phyloP scores from a whole-genome alignment of 2,329 filamentous ascomycete species.

The Annulohypoxylon truncatum region DNA sequence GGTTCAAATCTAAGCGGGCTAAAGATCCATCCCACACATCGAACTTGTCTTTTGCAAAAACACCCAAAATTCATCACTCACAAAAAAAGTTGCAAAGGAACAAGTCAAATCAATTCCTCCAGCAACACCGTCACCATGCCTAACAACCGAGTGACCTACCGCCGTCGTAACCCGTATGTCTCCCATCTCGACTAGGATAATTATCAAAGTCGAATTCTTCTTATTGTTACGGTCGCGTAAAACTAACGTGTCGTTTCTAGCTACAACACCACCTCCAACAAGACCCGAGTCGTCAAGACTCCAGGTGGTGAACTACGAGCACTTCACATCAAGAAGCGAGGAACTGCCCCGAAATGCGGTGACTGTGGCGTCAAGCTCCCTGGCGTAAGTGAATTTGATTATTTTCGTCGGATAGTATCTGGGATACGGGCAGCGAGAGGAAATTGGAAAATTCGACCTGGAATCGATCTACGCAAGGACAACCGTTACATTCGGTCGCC shows the following conservation, averaged over 20 bases:
- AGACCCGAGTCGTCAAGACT: slow-evolving; percentile 94
- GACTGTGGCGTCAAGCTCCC: slow-evolving; percentile 98
- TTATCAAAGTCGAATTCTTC: slow-evolving; percentile 37
- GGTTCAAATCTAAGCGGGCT: slow-evolving; percentile 43
- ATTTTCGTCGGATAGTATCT: neutral
- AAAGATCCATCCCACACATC: slow-evolving; percentile 47
- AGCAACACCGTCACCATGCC: slow-evolving; percentile 64
- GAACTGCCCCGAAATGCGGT: slow-evolving; percentile 97
- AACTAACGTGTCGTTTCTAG: slow-evolving; percentile 57
- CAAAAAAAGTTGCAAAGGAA: slow-evolving; percentile 48
- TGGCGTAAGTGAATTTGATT: slow-evolving; percentile 78
- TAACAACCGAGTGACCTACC: slow-evolving; percentile 72
- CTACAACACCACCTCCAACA: slow-evolving; percentile 99
- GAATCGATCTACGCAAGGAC: neutral
- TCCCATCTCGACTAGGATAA: slow-evolving; percentile 41
- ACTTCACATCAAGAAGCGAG: slow-evolving; percentile 99
- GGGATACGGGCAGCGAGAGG: neutral
- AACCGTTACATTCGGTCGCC: neutral
- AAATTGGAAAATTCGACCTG: neutral
- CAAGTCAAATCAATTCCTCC: slow-evolving; percentile 42
- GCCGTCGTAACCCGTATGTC: slow-evolving; percentile 84
- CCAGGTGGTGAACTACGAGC: slow-evolving; percentile 95
- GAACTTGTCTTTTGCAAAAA: slow-evolving; percentile 39
- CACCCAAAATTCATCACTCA: slow-evolving; percentile 48
- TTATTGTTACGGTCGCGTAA: slow-evolving; percentile 9